Evolutionary conservation across 306 rosid species (phyloP).

Genomic region (Astragalus glycyphyllos): DNA sequence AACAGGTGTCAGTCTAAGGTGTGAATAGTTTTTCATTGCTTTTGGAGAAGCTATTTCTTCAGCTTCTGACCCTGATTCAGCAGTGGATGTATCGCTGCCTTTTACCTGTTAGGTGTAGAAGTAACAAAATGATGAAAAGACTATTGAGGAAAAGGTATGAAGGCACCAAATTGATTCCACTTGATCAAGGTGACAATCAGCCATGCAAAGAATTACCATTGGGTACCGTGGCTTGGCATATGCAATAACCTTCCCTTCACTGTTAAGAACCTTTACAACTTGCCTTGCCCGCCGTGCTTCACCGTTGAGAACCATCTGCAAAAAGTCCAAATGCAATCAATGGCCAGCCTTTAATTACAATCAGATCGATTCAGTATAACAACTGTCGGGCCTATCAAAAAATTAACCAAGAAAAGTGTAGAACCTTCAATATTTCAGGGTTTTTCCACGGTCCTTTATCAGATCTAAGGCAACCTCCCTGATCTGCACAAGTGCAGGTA

Average conservation of each 20-base stretch:
- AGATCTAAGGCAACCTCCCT: slow-evolving; percentile 91
- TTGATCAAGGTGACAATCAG: slow-evolving; percentile 3
- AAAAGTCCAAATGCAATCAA: slow-evolving; percentile 27
- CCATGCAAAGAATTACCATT: slow-evolving; percentile 56
- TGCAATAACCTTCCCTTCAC: slow-evolving; percentile 89
- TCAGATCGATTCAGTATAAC: slow-evolving; percentile 8
- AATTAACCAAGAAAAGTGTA: slow-evolving; percentile 14
- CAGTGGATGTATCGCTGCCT: slow-evolving; percentile 97
- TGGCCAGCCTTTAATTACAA: slow-evolving; percentile 34
- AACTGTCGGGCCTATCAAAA: slow-evolving; percentile 9
- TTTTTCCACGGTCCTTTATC: slow-evolving; percentile 99
- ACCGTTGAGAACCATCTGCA: slow-evolving; percentile 88
- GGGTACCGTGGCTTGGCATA: slow-evolving; percentile 91
- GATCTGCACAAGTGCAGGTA: slow-evolving; percentile 82
- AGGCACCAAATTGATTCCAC: slow-evolving; percentile 28
- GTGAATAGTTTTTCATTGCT: slow-evolving; percentile 76
- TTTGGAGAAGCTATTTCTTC: slow-evolving; percentile 96
- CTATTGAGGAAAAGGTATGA: background rate
- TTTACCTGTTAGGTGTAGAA: slow-evolving; percentile 65
- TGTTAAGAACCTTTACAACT: slow-evolving; percentile 85
- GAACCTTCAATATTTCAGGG: slow-evolving; percentile 89
- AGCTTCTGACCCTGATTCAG: slow-evolving; percentile 98
- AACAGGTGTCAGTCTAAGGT: slow-evolving; percentile 96
- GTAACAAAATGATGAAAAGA: slow-evolving; percentile 21
- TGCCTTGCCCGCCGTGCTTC: slow-evolving; percentile 82